Conservation (phyloP, 2,329 filamentous ascomycete species). For the Ceratocystis diversiconidia region DNA sequence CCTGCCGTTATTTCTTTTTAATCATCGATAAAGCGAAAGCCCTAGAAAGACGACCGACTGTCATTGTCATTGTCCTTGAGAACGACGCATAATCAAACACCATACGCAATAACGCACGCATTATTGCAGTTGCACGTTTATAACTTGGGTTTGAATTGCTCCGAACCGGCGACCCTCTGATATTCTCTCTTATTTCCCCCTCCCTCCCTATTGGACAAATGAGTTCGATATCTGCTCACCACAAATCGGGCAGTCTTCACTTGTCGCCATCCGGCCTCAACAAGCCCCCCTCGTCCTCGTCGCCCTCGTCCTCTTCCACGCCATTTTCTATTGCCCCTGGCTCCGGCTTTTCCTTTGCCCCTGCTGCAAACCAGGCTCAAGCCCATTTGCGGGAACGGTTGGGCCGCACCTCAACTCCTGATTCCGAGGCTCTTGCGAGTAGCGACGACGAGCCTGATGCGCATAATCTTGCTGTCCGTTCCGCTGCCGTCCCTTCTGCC, state of each 20-base stretch:
- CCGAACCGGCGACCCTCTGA: too few relatives aligned
- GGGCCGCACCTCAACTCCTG: slow-evolving; percentile 66
- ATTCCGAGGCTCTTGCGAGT: slow-evolving; percentile 84
- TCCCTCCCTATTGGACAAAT: slow-evolving; percentile 11
- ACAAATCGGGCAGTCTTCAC: slow-evolving; percentile 12
- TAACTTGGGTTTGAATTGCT: too few relatives aligned
- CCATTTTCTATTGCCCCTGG: slow-evolving; percentile 7
- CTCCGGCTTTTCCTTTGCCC: slow-evolving; percentile 12
- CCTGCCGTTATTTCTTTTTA: not conserved
- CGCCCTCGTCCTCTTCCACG: not conserved
- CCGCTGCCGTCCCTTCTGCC: not conserved
- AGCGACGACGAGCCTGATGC: slow-evolving; percentile 83
- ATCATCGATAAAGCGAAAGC: not conserved
- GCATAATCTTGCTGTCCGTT: slow-evolving; percentile 20
- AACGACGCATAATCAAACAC: not conserved
- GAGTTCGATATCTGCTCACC: slow-evolving; percentile 10
- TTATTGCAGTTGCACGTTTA: not conserved
- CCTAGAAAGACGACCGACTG: not conserved
- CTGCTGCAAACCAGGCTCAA: slow-evolving; percentile 38
- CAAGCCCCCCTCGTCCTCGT: slow-evolving; percentile 7
- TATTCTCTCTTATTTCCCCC: not conserved
- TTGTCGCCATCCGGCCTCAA: slow-evolving; percentile 7
- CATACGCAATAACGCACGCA: not conserved
- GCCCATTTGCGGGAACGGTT: slow-evolving; percentile 60
- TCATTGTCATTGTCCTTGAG: not conserved